phyloP scores from a whole-genome alignment of 345 rosid species.

The Draba incana region DNA sequence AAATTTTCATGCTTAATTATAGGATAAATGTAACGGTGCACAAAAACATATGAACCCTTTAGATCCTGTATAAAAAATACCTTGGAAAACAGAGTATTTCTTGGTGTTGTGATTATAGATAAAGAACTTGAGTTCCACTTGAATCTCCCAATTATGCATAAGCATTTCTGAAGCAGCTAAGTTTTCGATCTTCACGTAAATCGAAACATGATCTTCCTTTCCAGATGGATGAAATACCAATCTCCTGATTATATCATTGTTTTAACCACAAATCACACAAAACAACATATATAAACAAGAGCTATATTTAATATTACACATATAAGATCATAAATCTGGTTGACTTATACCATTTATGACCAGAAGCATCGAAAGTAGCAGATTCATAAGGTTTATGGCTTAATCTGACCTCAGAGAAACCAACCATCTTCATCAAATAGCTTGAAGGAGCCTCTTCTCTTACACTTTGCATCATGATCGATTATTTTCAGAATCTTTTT shows the following conservation, averaged over 20 bases:
- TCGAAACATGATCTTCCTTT: conserved; percentile 6
- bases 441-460: conserved; percentile 29
- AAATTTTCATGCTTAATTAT: too few relatives aligned
- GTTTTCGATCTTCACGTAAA: conserved; percentile 12
- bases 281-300: neutral
- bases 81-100: conserved; percentile 2
- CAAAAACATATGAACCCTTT: too few relatives aligned
- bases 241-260: neutral
- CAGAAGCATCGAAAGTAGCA: conserved; percentile 2
- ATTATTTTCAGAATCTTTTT: too few relatives aligned
- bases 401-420: conserved; percentile 22
- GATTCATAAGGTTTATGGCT: conserved; percentile 22
- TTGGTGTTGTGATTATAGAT: conserved; percentile 8
- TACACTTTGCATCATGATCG: conserved; percentile 8
- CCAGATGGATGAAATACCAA: conserved; percentile 20
- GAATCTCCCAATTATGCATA: conserved; percentile 23
- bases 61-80: neutral
- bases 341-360: conserved; percentile 5
- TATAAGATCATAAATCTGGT: neutral
- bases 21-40: too few relatives aligned
- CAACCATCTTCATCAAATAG: conserved; percentile 12
- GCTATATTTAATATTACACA: neutral
- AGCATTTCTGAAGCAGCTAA: conserved; percentile 19
- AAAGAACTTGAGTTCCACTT: conserved; percentile 27
- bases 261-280: too few relatives aligned